Evolutionary conservation across 371 early-diverging fungal species (phyloP).

Genomic region (Mucor circinelloides): DNA sequence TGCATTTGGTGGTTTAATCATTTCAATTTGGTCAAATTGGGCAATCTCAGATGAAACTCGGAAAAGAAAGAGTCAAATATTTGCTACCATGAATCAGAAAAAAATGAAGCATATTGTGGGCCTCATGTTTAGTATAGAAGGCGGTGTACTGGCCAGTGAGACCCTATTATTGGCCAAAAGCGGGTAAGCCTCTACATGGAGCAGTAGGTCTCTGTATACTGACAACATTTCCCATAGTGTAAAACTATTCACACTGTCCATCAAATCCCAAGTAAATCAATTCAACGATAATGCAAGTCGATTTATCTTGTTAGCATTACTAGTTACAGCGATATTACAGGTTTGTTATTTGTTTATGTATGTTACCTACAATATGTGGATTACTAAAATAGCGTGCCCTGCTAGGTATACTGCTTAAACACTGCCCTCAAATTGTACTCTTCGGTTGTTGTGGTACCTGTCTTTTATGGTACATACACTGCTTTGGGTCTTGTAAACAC

Average conservation of each 20-base stretch:
- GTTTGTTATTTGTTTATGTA: constrained; percentile 25
- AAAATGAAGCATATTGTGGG: constrained; percentile 59
- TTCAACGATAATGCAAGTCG: constrained; percentile 64
- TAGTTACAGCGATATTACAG: constrained; percentile 66
- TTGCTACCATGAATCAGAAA: constrained; percentile 42
- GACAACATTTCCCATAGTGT: constrained; percentile 35
- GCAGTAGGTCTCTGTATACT: not conserved
- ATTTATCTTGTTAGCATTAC: constrained; percentile 58
- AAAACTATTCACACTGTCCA: constrained; percentile 58
- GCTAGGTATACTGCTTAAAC: constrained; percentile 69
- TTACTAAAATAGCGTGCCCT: not conserved
- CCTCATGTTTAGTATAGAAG: constrained; percentile 64
- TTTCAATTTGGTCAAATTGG: constrained; percentile 66
- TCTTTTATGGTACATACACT: constrained; percentile 71
- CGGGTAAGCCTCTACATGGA: constrained; percentile 40
- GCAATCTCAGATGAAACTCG: constrained; percentile 44
- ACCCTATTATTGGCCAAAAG: constrained; percentile 69
- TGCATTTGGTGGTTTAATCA: constrained; percentile 51
- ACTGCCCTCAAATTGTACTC: constrained; percentile 65
- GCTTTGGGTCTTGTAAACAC: constrained; percentile 68
- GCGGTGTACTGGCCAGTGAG: constrained; percentile 67
- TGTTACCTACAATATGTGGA: not conserved
- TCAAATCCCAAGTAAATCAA: constrained; percentile 59
- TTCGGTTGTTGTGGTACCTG: constrained; percentile 72
- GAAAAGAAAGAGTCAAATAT: constrained; percentile 35